A percentile compares a stretch with the other conserved stretches of the same genome.
phyloP scores from a whole-genome alignment of 2,329 filamentous ascomycete genomes.

The Colletotrichum theobromicola region DNA sequence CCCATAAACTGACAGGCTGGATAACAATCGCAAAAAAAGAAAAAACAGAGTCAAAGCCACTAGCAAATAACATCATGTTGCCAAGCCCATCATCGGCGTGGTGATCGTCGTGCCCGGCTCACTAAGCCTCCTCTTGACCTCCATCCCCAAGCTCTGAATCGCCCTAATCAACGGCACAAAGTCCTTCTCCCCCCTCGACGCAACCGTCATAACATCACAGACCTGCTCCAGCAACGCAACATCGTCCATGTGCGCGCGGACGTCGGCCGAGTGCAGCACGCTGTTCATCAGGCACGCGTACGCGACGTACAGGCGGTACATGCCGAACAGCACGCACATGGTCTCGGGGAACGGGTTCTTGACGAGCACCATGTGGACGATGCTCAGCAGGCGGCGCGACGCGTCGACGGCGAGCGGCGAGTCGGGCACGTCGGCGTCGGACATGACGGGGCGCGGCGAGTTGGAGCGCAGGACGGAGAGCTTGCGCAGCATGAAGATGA shows the following conservation, averaged over 20 bases:
- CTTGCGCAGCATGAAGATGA: slow-evolving; percentile 37
- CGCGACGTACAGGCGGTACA: slow-evolving; percentile 31
- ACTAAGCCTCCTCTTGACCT: slow-evolving; percentile 24
- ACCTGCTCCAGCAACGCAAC: slow-evolving; percentile 25
- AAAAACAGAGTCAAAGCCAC: no score
- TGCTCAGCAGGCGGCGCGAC: slow-evolving; percentile 25
- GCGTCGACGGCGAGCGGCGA: slow-evolving; percentile 32
- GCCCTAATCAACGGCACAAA: slow-evolving; percentile 30
- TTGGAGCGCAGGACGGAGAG: slow-evolving; percentile 24
- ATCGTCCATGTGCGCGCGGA: slow-evolving; percentile 22
- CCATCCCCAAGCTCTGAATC: slow-evolving; percentile 28
- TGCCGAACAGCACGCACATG: slow-evolving; percentile 28
- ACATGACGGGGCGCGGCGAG: slow-evolving; percentile 29
- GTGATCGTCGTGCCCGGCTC: not conserved
- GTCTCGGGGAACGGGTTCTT: slow-evolving; percentile 28
- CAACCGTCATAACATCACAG: slow-evolving; percentile 15
- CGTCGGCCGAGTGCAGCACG: slow-evolving; percentile 25
- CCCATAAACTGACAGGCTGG: not conserved
- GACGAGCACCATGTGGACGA: slow-evolving; percentile 24
- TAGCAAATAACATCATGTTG: no score
- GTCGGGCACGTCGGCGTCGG: slow-evolving; percentile 31
- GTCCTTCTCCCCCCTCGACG: slow-evolving; percentile 28
- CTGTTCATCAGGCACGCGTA: slow-evolving; percentile 30
- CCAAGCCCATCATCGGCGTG: not conserved
- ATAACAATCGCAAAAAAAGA: not conserved